Percentiles rank a stretch among this genome's conserved stretches.
phyloP scores from a whole-genome alignment of 768 basidiomycete genomes.

The Strobilomyces confusus region DNA sequence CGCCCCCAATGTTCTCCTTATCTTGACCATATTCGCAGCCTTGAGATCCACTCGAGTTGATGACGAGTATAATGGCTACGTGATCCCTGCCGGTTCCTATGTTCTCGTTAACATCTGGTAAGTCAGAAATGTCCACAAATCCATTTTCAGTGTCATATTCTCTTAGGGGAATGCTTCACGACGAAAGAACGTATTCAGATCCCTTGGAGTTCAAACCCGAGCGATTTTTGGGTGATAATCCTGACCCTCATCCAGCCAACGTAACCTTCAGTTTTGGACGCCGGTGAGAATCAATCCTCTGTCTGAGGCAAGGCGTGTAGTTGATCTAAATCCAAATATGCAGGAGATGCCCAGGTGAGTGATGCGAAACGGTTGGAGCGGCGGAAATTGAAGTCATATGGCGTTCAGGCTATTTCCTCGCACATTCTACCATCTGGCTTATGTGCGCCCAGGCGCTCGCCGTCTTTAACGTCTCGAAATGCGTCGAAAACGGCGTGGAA shows the following conservation, averaged over 20 bases:
- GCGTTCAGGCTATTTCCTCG: slow-evolving; percentile 25
- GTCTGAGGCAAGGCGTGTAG: neutral
- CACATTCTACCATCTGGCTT: slow-evolving; percentile 24
- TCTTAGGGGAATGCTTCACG: slow-evolving; percentile 15
- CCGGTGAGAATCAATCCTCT: neutral
- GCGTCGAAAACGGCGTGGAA: slow-evolving; percentile 38
- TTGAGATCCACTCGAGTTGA: too few species aligned
- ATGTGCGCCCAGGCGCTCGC: slow-evolving; percentile 36
- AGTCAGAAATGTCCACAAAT: too few species aligned
- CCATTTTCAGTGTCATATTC: too few species aligned
- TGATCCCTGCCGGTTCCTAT: too few species aligned
- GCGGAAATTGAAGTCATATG: neutral
- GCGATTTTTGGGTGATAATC: too few species aligned
- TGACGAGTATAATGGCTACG: too few species aligned
- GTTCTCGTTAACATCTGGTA: too few species aligned
- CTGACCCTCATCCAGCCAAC: slow-evolving; percentile 13
- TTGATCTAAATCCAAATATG: neutral
- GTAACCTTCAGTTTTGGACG: slow-evolving; percentile 19
- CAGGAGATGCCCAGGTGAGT: slow-evolving; percentile 18
- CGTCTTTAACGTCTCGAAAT: slow-evolving; percentile 41
- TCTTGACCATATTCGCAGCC: too few species aligned
- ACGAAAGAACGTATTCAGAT: slow-evolving; percentile 14
- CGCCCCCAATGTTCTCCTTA: too few species aligned
- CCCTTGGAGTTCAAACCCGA: slow-evolving; percentile 21
- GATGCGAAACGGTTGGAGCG: too few species aligned